These are phyloP conservation scores for Pugionium dolabratum DNA, from an alignment of 345 rosid species.

Conservation along the genomic window DNA sequence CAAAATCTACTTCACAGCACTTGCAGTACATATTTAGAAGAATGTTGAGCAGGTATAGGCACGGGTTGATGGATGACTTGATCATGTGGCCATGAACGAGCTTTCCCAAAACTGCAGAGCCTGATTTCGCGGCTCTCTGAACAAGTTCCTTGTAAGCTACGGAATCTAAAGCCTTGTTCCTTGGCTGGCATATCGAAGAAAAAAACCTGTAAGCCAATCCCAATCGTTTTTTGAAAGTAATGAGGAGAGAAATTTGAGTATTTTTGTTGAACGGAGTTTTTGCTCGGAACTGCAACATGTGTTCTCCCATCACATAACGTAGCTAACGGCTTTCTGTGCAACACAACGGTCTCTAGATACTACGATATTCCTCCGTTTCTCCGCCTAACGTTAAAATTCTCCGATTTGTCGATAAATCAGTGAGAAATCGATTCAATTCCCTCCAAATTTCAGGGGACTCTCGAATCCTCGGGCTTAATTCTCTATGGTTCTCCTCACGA, in stretches of 20 bases:
- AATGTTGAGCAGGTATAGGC: conserved; percentile 46
- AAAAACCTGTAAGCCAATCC: conserved; percentile 13
- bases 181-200: conserved; percentile 28
- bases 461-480: background rate
- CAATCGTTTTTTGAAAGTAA: background rate
- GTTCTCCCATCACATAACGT: conserved; percentile 28
- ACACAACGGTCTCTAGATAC: background rate
- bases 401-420: too few species aligned
- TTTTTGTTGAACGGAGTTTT: conserved; percentile 25
- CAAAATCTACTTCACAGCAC: conserved; percentile 38
- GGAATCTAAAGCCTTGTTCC: conserved; percentile 36
- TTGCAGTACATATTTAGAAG: conserved; percentile 45
- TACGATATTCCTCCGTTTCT: too few species aligned
- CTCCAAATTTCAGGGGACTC: too few species aligned
- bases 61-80: conserved; percentile 45
- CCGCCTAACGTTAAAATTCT: too few species aligned
- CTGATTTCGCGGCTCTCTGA: conserved; percentile 44
- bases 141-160: conserved; percentile 43
- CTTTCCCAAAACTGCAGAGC: conserved; percentile 43
- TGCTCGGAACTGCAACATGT: conserved; percentile 33
- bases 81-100: conserved; percentile 50
- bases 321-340: conserved; percentile 27
- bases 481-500: background rate
- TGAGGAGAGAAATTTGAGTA: background rate
- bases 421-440: too few species aligned